A percentile compares a stretch with the other conserved stretches of the same genome.
phyloP scores from a whole-genome alignment of 352 stramenopile genomes.

The Plasmopara halstedii region DNA sequence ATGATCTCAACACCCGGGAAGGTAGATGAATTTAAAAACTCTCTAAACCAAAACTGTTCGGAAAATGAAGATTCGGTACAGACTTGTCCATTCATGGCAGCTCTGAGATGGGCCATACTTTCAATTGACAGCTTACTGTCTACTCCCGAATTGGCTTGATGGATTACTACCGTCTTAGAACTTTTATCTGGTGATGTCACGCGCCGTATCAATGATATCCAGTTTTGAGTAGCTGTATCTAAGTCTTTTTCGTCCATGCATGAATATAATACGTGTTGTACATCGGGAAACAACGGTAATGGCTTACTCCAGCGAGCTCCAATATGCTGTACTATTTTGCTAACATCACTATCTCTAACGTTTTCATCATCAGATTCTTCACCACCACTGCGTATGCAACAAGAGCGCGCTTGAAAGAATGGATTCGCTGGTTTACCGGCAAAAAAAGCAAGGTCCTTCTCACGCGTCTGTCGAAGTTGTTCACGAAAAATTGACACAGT shows the following conservation, averaged over 20 bases:
- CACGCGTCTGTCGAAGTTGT: constrained; percentile 49
- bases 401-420: constrained; percentile 49
- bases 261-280: constrained; percentile 33
- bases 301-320: constrained; percentile 36
- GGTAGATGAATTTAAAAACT: constrained; percentile 22
- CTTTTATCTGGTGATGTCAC: not conserved
- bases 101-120: constrained; percentile 16
- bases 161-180: constrained; percentile 16
- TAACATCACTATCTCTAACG: constrained; percentile 24
- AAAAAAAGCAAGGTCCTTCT: constrained; percentile 69
- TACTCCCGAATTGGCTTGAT: constrained; percentile 25
- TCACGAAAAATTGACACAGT: constrained; percentile 53
- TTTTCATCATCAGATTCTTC: constrained; percentile 15
- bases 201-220: constrained; percentile 6
- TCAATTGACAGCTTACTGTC: constrained; percentile 3
- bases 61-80: constrained; percentile 37
- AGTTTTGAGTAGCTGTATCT: constrained; percentile 1
- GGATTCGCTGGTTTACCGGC: constrained; percentile 46
- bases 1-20: constrained; percentile 6
- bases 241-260: constrained; percentile 12
- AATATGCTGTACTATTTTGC: constrained; percentile 5
- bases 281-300: constrained; percentile 25
- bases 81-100: constrained; percentile 28
- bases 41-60: constrained; percentile 56
- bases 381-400: constrained; percentile 10